These are phyloP conservation scores for Aquilaria sinensis DNA, from an alignment of 345 rosid genomes.

Conservation along the genomic window DNA sequence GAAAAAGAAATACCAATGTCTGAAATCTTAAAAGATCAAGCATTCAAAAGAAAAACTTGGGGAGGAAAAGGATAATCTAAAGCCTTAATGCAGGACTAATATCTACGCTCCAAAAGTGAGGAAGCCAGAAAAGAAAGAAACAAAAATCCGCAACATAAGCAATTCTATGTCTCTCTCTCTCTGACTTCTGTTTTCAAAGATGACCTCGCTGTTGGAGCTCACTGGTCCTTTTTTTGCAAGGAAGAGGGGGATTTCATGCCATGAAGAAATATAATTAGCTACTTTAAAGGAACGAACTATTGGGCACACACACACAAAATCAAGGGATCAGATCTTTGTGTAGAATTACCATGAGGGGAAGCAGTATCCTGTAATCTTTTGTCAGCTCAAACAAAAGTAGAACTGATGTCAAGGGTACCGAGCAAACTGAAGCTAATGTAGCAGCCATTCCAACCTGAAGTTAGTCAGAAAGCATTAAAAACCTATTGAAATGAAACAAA, in stretches of 20 bases:
- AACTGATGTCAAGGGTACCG: slow-evolving; percentile 96
- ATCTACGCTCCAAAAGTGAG: not conserved
- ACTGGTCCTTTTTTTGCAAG: too few species aligned
- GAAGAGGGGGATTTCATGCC: too few species aligned
- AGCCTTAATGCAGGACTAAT: not conserved
- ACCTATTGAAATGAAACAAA: slow-evolving; percentile 9
- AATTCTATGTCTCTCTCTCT: not conserved
- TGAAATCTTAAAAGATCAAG: not conserved
- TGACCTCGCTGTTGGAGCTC: too few species aligned
- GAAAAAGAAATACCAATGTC: not conserved
- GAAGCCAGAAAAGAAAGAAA: not conserved
- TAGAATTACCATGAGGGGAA: slow-evolving; percentile 87
- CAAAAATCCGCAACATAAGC: not conserved
- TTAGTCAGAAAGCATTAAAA: slow-evolving; percentile 13
- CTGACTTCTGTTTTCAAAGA: not conserved
- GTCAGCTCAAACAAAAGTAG: slow-evolving; percentile 92
- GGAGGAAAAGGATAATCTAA: not conserved
- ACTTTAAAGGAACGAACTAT: too few species aligned
- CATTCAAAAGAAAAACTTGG: not conserved
- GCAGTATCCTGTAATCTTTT: slow-evolving; percentile 91
- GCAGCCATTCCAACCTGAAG: slow-evolving; percentile 99
- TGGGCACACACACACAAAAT: not conserved
- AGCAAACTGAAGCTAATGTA: slow-evolving; percentile 94
- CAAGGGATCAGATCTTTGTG: slow-evolving; percentile 3
- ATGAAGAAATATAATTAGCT: too few species aligned